phyloP scores from a whole-genome alignment of 2,329 filamentous ascomycete genomes.

The Fusarium cyanostomum region DNA sequence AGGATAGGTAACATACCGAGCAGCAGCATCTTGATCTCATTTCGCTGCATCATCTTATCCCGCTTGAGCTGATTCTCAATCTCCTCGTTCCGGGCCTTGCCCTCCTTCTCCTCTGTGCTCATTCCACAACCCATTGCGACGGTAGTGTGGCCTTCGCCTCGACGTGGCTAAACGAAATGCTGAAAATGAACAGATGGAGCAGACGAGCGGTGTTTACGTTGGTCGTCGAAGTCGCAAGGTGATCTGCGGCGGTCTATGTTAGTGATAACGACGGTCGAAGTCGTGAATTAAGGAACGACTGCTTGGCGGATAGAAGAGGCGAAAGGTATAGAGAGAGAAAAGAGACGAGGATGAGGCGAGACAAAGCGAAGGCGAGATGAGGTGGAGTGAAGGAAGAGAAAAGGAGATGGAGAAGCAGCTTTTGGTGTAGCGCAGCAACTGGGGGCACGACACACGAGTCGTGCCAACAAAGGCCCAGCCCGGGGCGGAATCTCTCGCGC shows the following conservation, averaged over 20 bases:
- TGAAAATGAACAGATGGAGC: constrained; percentile 17
- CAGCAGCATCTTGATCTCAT: constrained; percentile 99
- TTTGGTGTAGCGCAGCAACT: constrained; percentile 43
- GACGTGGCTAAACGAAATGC: constrained; percentile 18
- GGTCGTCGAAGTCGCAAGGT: constrained; percentile 30
- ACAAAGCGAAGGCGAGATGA: constrained; percentile 39
- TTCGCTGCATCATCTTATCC: constrained; percentile 98
- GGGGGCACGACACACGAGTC: constrained; percentile 46
- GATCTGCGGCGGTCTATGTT: constrained; percentile 29
- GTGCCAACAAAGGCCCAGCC: constrained; percentile 44
- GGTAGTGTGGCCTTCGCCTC: constrained; percentile 44
- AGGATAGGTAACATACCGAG: constrained; percentile 70
- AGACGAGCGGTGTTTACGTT: constrained; percentile 32
- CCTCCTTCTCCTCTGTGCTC: constrained; percentile 99
- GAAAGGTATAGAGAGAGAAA: constrained; percentile 38
- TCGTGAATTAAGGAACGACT: constrained; percentile 35
- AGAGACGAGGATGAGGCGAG: constrained; percentile 37
- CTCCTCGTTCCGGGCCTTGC: constrained; percentile 99
- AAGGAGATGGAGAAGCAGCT: constrained; percentile 45
- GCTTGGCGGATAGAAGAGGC: constrained; percentile 23
- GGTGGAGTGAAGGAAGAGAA: constrained; percentile 44
- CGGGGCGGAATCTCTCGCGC: constrained; percentile 44
- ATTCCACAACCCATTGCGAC: constrained; percentile 98
- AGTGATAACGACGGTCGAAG: constrained; percentile 32
- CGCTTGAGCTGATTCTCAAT: constrained; percentile 99